phyloP scores from a whole-genome alignment of 306 rosid genomes.

The Prunus kanzakura region DNA sequence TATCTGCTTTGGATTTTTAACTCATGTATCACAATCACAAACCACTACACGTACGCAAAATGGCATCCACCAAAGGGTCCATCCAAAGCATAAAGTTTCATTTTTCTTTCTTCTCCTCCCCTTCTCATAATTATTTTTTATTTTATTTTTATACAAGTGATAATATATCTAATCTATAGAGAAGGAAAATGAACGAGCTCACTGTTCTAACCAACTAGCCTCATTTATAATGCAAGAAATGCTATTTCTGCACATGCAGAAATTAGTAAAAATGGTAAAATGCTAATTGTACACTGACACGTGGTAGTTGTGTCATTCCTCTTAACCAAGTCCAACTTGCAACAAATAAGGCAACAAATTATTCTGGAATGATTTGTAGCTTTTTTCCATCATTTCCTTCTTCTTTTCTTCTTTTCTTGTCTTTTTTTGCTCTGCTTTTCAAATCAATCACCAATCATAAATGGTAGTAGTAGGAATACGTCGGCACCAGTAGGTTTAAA shows the following conservation, averaged over 20 bases:
- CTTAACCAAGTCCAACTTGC: too few relatives aligned
- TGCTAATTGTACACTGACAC: background rate
- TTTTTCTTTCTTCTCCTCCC: too few relatives aligned
- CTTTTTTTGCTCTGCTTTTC: too few relatives aligned
- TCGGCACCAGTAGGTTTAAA: background rate
- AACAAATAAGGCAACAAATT: background rate
- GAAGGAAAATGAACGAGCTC: too few relatives aligned
- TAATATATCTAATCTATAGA: too few relatives aligned
- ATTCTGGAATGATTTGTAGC: background rate
- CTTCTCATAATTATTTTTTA: too few relatives aligned
- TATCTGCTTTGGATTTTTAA: background rate
- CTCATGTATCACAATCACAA: too few relatives aligned
- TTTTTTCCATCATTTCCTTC: background rate
- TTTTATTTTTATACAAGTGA: too few relatives aligned
- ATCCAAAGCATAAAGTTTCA: background rate
- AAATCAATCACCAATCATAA: background rate
- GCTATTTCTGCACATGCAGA: too few relatives aligned
- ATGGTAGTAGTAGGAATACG: background rate
- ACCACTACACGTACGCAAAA: background rate
- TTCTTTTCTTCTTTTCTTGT: too few relatives aligned
- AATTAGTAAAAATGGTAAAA: background rate
- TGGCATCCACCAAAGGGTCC: background rate
- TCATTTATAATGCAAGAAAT: too few relatives aligned
- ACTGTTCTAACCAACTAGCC: fast-evolving
- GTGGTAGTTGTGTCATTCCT: background rate